These are phyloP conservation scores for Pugionium dolabratum DNA, from an alignment of 345 rosid species.

Conservation along the genomic window DNA sequence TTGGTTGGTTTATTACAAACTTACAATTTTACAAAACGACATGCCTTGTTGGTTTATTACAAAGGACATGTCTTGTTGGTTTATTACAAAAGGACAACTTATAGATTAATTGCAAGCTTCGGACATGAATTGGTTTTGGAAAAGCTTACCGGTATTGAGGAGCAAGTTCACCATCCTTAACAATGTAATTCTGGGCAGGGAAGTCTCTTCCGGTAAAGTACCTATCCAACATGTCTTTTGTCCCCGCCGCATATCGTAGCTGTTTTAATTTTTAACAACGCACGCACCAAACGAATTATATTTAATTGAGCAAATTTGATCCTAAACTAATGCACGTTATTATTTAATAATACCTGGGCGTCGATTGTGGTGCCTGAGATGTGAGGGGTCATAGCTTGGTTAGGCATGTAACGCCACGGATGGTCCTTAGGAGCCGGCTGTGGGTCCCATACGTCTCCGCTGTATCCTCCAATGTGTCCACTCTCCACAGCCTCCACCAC, in stretches of 20 bases:
- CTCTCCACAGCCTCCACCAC: constrained; percentile 61
- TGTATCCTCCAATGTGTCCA: constrained; percentile 68
- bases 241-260: constrained; percentile 90
- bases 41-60: too few relatives aligned
- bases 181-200: constrained; percentile 75
- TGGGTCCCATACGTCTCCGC: constrained; percentile 95
- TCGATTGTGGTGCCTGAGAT: constrained; percentile 98
- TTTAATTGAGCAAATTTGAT: too few relatives aligned
- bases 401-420: constrained; percentile 98
- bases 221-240: constrained; percentile 88
- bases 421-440: constrained; percentile 99
- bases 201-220: constrained; percentile 91
- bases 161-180: constrained; percentile 79
- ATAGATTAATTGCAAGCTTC: not conserved
- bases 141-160: constrained; percentile 66
- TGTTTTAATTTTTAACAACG: constrained; percentile 26
- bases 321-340: not conserved
- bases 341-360: constrained; percentile 56
- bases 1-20: too few relatives aligned
- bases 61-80: too few relatives aligned
- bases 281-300: too few relatives aligned
- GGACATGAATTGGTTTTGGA: not conserved
- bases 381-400: constrained; percentile 99
- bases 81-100: not conserved
- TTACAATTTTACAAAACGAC: too few relatives aligned